Evolutionary conservation across 176 grass and related monocot species (phyloP).

Genomic region (Rhynchospora tenuis): DNA sequence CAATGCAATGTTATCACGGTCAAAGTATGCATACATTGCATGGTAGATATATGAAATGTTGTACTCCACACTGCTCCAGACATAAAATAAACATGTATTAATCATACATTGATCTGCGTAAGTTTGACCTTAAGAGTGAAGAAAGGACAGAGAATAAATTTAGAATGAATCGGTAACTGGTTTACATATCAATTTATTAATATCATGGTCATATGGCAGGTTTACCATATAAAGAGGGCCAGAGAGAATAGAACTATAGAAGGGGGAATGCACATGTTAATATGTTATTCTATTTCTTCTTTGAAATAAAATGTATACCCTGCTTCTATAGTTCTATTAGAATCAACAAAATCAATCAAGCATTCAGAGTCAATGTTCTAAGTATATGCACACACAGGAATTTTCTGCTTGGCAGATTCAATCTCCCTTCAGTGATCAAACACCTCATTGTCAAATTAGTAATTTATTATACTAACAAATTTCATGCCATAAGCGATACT

Average conservation of each 20-base stretch:
- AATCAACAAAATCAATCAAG: neutral
- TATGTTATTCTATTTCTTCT: neutral
- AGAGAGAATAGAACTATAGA: too few relatives aligned
- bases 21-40: constrained; percentile 45
- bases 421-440: neutral
- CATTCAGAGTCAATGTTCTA: neutral
- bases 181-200: too few relatives aligned
- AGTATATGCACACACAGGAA: neutral
- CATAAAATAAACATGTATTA: constrained; percentile 9
- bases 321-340: constrained; percentile 7
- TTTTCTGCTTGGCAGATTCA: neutral
- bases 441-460: neutral
- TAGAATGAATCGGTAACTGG: too few relatives aligned
- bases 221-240: too few relatives aligned
- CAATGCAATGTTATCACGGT: constrained; percentile 36
- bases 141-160: too few relatives aligned
- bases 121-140: neutral
- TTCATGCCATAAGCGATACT: neutral
- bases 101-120: neutral
- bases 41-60: constrained; percentile 42
- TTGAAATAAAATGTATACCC: neutral
- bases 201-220: too few relatives aligned
- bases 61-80: constrained; percentile 32
- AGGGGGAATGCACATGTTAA: neutral
- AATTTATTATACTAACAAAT: neutral